Percentiles rank a stretch among this genome's conserved stretches.
Conservation (phyloP, 331 rosid species). For the Erythrophleum ivorense region DNA sequence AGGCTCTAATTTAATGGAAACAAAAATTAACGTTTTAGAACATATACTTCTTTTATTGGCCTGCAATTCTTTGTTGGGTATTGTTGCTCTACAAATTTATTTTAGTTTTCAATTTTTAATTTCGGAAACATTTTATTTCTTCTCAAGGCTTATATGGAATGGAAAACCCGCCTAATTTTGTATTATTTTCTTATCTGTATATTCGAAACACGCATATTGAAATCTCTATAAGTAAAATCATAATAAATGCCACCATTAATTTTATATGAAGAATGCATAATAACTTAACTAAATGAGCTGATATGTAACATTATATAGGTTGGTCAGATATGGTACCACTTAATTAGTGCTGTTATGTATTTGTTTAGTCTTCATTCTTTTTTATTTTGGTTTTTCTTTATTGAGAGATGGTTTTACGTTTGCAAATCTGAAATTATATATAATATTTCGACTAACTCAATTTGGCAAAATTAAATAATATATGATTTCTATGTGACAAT, state of each 20-base stretch:
- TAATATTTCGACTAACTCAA: not conserved
- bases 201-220: too few relatives aligned
- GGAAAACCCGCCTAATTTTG: too few relatives aligned
- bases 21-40: too few relatives aligned
- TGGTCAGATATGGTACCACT: not conserved
- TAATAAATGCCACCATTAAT: not conserved
- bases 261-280: not conserved
- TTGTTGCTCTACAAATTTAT: too few relatives aligned
- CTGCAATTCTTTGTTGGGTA: too few relatives aligned
- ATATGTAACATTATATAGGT: not conserved
- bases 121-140: too few relatives aligned
- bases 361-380: not conserved
- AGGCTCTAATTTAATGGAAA: too few relatives aligned
- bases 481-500: not conserved
- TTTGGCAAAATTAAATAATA: not conserved
- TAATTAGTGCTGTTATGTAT: not conserved
- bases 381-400: not conserved
- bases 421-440: not conserved
- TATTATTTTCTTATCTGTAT: too few relatives aligned
- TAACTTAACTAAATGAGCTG: not conserved
- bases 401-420: not conserved
- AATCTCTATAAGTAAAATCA: too few relatives aligned
- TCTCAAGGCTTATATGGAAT: too few relatives aligned
- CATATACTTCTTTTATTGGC: too few relatives aligned
- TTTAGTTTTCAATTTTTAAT: too few relatives aligned